These are phyloP conservation scores for Aspergillus texensis DNA, from an alignment of 2,329 filamentous ascomycete species.

Conservation along the genomic window DNA sequence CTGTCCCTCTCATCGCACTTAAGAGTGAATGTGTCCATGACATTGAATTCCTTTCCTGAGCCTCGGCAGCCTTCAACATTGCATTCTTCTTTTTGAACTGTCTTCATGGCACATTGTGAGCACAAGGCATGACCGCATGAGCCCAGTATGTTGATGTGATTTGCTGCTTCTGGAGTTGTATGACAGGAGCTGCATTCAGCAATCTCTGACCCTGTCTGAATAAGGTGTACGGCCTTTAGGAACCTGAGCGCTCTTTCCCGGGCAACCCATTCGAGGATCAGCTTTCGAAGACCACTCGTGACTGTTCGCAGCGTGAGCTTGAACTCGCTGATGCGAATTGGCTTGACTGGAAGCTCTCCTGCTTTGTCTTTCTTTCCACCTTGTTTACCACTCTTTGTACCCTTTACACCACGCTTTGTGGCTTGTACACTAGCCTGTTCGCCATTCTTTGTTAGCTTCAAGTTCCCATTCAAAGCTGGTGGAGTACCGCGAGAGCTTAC, in stretches of 20 bases:
- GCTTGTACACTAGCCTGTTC: neutral
- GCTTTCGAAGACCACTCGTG: constrained; percentile 22
- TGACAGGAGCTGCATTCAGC: constrained; percentile 39
- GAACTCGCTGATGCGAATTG: constrained; percentile 19
- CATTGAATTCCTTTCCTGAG: constrained; percentile 40
- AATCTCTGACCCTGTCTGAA: constrained; percentile 20
- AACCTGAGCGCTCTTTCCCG: constrained; percentile 29
- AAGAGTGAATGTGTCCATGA: constrained; percentile 44
- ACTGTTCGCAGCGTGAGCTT: constrained; percentile 22
- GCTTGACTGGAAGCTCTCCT: constrained; percentile 16
- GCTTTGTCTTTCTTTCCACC: neutral
- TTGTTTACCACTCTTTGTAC: neutral
- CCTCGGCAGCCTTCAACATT: constrained; percentile 44
- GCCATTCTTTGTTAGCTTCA: neutral
- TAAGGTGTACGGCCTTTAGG: constrained; percentile 19
- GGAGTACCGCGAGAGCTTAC: neutral
- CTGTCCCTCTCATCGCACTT: constrained; percentile 29
- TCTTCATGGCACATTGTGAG: constrained; percentile 37
- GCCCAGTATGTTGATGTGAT: constrained; percentile 45
- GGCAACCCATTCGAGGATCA: constrained; percentile 26
- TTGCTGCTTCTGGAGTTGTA: constrained; percentile 25
- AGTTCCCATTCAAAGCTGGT: neutral
- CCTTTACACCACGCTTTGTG: neutral
- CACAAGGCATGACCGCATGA: constrained; percentile 59
- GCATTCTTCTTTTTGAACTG: constrained; percentile 39